Base-by-base conservation (phyloP, 2,329 filamentous ascomycete species). In the Fusarium hainanense region DNA sequence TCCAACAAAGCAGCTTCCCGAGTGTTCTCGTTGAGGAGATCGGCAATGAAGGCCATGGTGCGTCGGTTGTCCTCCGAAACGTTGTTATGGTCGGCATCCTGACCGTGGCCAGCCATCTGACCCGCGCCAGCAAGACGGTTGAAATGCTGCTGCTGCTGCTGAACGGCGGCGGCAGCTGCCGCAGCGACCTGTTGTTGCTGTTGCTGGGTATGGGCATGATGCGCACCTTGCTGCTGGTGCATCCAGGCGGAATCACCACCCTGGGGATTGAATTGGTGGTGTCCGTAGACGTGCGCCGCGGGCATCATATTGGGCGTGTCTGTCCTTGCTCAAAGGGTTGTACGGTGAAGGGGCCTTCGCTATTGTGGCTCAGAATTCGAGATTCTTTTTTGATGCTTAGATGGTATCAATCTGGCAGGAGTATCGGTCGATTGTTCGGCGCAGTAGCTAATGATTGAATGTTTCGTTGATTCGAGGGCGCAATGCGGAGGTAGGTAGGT, bases 1-100 rank as follows among this genome's bases (percentile, higher is more conserved):
- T 99, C 96, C 77, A 99, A 87, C 57, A 99, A 86, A 51, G 96
- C 96, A 7, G 93, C 91, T 83, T 98, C 96, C 68, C 96, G 89
- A 28, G 94, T 94, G 74, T 87, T 90, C 70, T 94, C 92, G 79
- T 94, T 95, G 77, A 98, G 87, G 61, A 98, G 86, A 79, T 98
- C 94, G 57, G 94, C 93, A 69, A 98, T 96, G 85, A 93, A 98
- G 69, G 90, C 90, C 81, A 98, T 89, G n/a, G 97, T 96, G 71
- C 94, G 89, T 73, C 93, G 88, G 80, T 97, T 97, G 78, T 98
- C 95, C 78, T 98, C 95, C 20, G 91, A 93, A 70, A 96, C 80
- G 82, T 88, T 88, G 75, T 93, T 91, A 75, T 91, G 83, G 68
- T 83, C 78, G 62, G 81, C 82, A 73, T 90, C 85, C 75, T 87